Conservation (phyloP, 768 basidiomycete species). For the Porphyrellus cyaneotinctus region DNA sequence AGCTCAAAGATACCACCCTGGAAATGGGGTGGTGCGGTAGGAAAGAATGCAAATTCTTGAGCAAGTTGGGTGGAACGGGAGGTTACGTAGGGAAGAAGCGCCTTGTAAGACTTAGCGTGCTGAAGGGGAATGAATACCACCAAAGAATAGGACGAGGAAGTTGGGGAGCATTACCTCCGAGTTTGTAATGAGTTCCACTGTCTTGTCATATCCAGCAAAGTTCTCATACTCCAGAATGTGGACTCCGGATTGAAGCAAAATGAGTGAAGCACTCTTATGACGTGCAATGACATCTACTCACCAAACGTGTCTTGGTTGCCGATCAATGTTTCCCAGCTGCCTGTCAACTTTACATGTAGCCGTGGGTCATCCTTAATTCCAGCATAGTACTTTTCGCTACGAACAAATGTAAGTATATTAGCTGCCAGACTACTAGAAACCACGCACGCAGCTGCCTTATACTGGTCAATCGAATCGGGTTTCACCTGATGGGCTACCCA, state of each 20-base stretch:
- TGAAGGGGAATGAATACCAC: slow-evolving; percentile 24
- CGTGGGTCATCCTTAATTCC: slow-evolving; percentile 70
- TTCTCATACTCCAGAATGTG: slow-evolving; percentile 94
- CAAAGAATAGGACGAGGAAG: background rate
- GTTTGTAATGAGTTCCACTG: slow-evolving; percentile 54
- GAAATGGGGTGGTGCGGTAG: slow-evolving; percentile 80
- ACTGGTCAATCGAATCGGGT: slow-evolving; percentile 75
- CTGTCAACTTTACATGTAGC: slow-evolving; percentile 82
- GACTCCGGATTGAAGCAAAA: slow-evolving; percentile 28
- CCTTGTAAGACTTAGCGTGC: slow-evolving; percentile 65
- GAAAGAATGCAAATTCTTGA: slow-evolving; percentile 95
- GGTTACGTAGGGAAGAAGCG: slow-evolving; percentile 71
- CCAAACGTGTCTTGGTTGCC: slow-evolving; percentile 88
- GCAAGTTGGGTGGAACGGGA: slow-evolving; percentile 75
- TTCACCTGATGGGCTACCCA: slow-evolving; percentile 76
- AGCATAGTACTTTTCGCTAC: slow-evolving; percentile 79
- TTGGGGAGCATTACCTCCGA: slow-evolving; percentile 52
- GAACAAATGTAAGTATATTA: slow-evolving; percentile 7
- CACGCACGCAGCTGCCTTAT: slow-evolving; percentile 83
- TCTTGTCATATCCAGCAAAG: slow-evolving; percentile 83
- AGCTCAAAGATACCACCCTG: slow-evolving; percentile 94
- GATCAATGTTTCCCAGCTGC: slow-evolving; percentile 88
- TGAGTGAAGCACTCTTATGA: background rate
- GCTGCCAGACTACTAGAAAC: slow-evolving; percentile 1
- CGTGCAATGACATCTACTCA: slow-evolving; percentile 36